Evolutionary conservation across 345 rosid genomes (phyloP), one percentile per base, ranked within the genome.

Genomic region (Rhodamnia rubescens): DNA sequence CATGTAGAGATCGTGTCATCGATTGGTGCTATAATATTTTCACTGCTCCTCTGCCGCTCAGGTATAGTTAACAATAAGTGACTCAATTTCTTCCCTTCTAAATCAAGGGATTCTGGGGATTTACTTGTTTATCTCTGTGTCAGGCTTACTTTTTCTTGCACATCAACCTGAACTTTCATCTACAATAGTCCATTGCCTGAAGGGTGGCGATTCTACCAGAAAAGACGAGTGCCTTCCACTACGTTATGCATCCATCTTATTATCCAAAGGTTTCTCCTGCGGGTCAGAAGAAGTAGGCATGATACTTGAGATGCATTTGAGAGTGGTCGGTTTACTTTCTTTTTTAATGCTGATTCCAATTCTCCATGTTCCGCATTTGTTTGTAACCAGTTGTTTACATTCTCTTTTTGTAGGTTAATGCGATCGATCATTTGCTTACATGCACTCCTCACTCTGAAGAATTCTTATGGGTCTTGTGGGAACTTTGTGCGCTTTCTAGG

Each of bases 381-480:
- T 50, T 69, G 55, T 88, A 82, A 24, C 29, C 32, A 52, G 24
- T 59, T 40, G 36, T 47, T 44, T 26, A 47, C 49, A 53, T 53
- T 50, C 7, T 89, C 47, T 64, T 81, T 83, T 85, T 84, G 64
- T 90, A 97, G 99, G 97, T 96, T 84, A 93, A 91, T 85, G 98
- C 98, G 44, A 88, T 95, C 81, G 98, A 97, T 91, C 92, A 96
- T 74, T 93, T 97, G 92, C 94, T 97, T 78, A 87, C 88, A 84
- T 91, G 95, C 52, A 87, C 93, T 84, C 95, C 94, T 55, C 98
- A 93, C 61, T 91, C 98, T 24, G 99, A 97, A 91, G 99, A 97
- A 86, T 96, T 97, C 91, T 88, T 97, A 78, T 95, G 98, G 98
- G 96, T 93, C 84, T 91, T 96, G 81, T 96, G 99, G 99, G 99